Evolutionary conservation across 1,284 basidiomycete genomes (phyloP).

Genomic region (Pseudozyma pruni): DNA sequence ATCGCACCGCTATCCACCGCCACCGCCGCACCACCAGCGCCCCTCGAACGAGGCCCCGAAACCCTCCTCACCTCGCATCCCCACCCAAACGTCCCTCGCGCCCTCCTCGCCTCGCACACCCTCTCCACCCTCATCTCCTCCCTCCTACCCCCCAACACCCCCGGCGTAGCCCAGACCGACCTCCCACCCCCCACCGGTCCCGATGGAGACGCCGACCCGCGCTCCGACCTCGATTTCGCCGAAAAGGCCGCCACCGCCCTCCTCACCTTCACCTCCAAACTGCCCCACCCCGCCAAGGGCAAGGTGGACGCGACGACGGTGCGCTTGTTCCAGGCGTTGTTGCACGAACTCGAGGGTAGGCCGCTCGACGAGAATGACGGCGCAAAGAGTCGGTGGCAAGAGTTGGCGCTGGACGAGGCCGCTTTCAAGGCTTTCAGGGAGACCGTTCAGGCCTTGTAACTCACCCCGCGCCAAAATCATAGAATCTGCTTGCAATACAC

Average conservation of each 20-base stretch:
- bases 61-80: constrained; percentile 39
- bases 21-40: constrained; percentile 21
- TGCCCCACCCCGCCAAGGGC: neutral
- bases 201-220: constrained; percentile 74
- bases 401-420: constrained; percentile 17
- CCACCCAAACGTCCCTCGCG: constrained; percentile 60
- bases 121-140: constrained; percentile 59
- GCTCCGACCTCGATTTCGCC: constrained; percentile 80
- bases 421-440: constrained; percentile 7
- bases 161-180: constrained; percentile 27
- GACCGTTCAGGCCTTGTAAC: constrained; percentile 11
- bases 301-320: constrained; percentile 1
- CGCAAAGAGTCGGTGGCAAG: constrained; percentile 9
- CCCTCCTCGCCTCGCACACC: constrained; percentile 57
- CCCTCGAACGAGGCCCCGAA: constrained; percentile 65
- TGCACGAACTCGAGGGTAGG: constrained; percentile 9
- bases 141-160: constrained; percentile 34
- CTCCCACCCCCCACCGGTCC: constrained; percentile 72
- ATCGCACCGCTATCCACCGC: constrained; percentile 15
- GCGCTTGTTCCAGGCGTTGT: constrained; percentile 9
- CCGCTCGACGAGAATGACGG: constrained; percentile 6
- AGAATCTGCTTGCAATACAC: too few species aligned
- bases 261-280: constrained; percentile 51
- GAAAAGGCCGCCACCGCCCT: constrained; percentile 80
- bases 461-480: neutral